Evolutionary conservation across 192 early-diverging fungal species (phyloP).

Genomic region (Backusella parvicylindrica): DNA sequence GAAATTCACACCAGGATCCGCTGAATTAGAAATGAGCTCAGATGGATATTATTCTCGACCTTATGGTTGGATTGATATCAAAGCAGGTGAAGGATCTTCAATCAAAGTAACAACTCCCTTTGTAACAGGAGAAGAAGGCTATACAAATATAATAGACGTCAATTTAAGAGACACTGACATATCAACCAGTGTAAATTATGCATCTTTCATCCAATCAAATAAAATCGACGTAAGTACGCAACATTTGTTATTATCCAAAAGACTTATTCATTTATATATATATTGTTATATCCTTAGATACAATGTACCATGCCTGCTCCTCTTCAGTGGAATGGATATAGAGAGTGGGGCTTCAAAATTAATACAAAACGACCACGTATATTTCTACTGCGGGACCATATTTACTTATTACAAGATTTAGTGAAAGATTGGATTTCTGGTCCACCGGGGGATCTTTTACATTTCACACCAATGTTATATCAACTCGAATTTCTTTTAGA

Average conservation of each 20-base stretch:
- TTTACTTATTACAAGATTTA: conserved; percentile 71
- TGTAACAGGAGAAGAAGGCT: conserved; percentile 49
- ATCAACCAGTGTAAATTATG: conserved; percentile 68
- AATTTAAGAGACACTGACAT: conserved; percentile 45
- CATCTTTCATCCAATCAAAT: conserved; percentile 48
- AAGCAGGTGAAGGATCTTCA: conserved; percentile 43
- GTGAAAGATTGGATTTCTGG: conserved; percentile 63
- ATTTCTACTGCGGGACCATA: conserved; percentile 72
- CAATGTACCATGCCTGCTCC: conserved; percentile 54
- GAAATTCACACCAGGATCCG: conserved; percentile 45
- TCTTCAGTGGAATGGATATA: conserved; percentile 64
- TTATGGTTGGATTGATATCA: conserved; percentile 73
- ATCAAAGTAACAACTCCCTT: conserved; percentile 61
- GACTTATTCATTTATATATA: not conserved
- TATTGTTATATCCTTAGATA: conserved; percentile 38
- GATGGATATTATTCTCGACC: conserved; percentile 40
- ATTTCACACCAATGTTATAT: conserved; percentile 72
- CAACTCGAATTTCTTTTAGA: conserved; percentile 46
- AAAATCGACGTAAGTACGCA: conserved; percentile 42
- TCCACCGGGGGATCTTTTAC: conserved; percentile 45
- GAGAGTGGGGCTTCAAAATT: conserved; percentile 66
- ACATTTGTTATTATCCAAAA: not conserved
- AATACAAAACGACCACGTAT: conserved; percentile 41
- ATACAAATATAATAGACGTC: conserved; percentile 47
- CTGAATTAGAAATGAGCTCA: conserved; percentile 16